Evolutionary conservation across 1,284 basidiomycete genomes (phyloP).

Genomic region (Sanghuangporus baumii): DNA sequence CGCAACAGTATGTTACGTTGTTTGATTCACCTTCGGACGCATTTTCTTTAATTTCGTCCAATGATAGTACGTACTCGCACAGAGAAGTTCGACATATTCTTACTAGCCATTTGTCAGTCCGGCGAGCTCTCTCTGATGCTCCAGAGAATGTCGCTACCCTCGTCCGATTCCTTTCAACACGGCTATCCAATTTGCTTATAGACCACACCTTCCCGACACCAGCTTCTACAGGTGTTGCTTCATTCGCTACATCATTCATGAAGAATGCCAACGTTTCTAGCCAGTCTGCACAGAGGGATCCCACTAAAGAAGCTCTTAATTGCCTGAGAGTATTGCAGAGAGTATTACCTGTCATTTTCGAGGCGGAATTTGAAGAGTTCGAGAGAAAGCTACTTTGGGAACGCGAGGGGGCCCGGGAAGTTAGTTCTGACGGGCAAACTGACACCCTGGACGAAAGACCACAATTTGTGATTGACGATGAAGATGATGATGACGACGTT

Average conservation of each 20-base stretch:
- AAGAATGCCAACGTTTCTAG: constrained; percentile 33
- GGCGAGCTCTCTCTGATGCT: constrained; percentile 71
- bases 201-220: constrained; percentile 78
- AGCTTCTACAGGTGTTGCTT: constrained; percentile 48
- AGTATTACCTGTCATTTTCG: constrained; percentile 84
- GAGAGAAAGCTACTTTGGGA: constrained; percentile 74
- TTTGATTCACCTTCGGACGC: constrained; percentile 88
- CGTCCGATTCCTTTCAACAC: constrained; percentile 65
- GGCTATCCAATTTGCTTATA: constrained; percentile 76
- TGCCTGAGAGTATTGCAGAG: constrained; percentile 82
- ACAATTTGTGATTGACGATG: constrained; percentile 82
- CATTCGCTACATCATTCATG: constrained; percentile 64
- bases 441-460: constrained; percentile 30
- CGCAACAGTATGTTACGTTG: constrained; percentile 65
- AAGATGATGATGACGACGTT: constrained; percentile 55
- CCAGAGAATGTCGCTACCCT: constrained; percentile 84
- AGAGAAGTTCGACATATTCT: constrained; percentile 4
- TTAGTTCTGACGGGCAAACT: constrained; percentile 26
- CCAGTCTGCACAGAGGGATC: constrained; percentile 46
- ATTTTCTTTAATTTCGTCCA: constrained; percentile 78
- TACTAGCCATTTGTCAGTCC: constrained; percentile 43
- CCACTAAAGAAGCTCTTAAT: constrained; percentile 82
- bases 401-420: constrained; percentile 44
- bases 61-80: constrained; percentile 61
- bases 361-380: constrained; percentile 68